Base-by-base conservation (phyloP, 495 filamentous ascomycete genomes). In the Penicillium crystallinum region DNA sequence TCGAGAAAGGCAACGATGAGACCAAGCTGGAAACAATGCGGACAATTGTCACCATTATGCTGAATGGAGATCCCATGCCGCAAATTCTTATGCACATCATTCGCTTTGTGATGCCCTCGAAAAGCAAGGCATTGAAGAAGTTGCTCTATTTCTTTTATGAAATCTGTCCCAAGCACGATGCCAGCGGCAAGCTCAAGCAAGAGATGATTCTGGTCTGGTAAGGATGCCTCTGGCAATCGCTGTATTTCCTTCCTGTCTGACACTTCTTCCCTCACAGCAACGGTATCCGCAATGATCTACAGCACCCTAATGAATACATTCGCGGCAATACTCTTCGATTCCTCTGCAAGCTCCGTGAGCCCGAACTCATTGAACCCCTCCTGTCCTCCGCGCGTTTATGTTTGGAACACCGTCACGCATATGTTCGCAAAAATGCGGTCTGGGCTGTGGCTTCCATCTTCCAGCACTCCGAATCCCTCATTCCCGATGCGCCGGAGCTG, bases 121-220 rank as follows among this genome's bases (percentile, higher is more conserved):
- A 89, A 76, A 89, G 85, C 73, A 97, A 97, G 72, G 75, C 84
- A n/a, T 76, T 99, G 61, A 99, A 99, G 81, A 97, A 97, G 75
- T 75, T 99, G 36, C 81, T 99, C 14, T 99, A 99, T 73, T 92
- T 97, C 71, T 99, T 97, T 76, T 96, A 97, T 71, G 95, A 99
- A 73, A 92, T 97, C 62, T 97, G 93, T 69, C 95, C 95, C 22
- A 99, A 99, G 69, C 85, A 85, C 36, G 95, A 97, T 70, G 76
- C 84, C 21, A 83, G 74, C 56, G 95, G 95, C 62, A 97, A 97
- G 78, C 74, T 97, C 47, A 95, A 96, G 80, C 93, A 97, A 72
- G 95, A 99, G 79, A 96, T 95, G 88, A 97, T 99, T 69, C 78
- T 99, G 63, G 95, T 99, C 58, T 97, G 95, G 93, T 97, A 81